Conservation (phyloP, 495 filamentous ascomycete genomes). For the Letharia lupina region DNA sequence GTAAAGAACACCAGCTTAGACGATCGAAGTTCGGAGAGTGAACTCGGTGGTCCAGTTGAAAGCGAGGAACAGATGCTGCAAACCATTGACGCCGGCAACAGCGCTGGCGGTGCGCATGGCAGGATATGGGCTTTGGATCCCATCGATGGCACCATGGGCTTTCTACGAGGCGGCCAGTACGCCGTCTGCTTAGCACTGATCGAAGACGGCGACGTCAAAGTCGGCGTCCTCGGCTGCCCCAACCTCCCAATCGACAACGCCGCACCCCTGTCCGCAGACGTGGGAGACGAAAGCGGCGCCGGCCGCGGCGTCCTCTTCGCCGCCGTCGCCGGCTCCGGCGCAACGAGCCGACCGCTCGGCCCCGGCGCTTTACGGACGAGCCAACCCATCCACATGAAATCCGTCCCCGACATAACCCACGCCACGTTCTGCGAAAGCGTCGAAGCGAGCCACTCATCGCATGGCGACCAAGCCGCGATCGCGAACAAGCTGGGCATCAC, state of each 20-base stretch:
- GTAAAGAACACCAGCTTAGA: slow-evolving; percentile 65
- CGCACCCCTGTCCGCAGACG: slow-evolving; percentile 54
- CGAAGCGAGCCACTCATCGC: slow-evolving; percentile 81
- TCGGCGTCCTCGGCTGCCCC: slow-evolving; percentile 88
- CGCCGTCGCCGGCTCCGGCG: slow-evolving; percentile 66
- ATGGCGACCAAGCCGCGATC: slow-evolving; percentile 77
- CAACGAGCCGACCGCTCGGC: slow-evolving; percentile 62
- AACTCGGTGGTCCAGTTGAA: slow-evolving; percentile 65
- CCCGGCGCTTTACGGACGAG: slow-evolving; percentile 48
- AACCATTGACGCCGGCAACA: slow-evolving; percentile 75
- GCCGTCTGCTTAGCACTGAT: slow-evolving; percentile 89
- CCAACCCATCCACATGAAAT: slow-evolving; percentile 67
- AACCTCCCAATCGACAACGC: slow-evolving; percentile 82
- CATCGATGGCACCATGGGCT: slow-evolving; percentile 96
- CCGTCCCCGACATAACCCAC: slow-evolving; percentile 59
- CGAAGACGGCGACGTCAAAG: slow-evolving; percentile 88
- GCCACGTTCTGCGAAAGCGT: slow-evolving; percentile 95
- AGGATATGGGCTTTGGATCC: slow-evolving; percentile 96
- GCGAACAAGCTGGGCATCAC: slow-evolving; percentile 79
- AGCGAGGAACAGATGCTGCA: slow-evolving; percentile 71
- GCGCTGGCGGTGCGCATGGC: slow-evolving; percentile 67
- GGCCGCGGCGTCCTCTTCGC: slow-evolving; percentile 77
- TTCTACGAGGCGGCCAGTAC: slow-evolving; percentile 95
- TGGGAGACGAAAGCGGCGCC: slow-evolving; percentile 58
- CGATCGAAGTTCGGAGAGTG: slow-evolving; percentile 53